A percentile compares a stretch with the other conserved stretches of the same genome.
These are phyloP conservation scores for Nicotiana tabacum DNA, from an alignment of 257 asterid species.

Conservation along the genomic window DNA sequence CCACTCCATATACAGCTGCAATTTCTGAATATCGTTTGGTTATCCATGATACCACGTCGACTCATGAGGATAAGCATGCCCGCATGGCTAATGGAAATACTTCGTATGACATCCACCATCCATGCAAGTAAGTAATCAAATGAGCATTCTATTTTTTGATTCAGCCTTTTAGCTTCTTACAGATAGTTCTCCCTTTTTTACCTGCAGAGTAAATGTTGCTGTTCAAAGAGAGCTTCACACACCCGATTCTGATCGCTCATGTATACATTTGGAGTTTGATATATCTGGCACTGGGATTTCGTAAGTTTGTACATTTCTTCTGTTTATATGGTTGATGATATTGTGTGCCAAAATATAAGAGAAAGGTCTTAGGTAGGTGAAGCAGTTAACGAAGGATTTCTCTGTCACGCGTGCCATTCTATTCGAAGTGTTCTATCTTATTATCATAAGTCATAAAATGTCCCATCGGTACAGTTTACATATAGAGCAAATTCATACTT, in stretches of 20 bases:
- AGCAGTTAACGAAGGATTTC: background rate
- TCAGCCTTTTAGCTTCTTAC: conserved; percentile 13
- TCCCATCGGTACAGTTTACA: background rate
- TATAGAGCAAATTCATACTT: background rate
- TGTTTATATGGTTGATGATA: background rate
- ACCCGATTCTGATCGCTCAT: conserved; percentile 72
- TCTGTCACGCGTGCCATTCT: background rate
- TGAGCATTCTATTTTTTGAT: conserved; percentile 1
- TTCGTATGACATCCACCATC: conserved; percentile 65
- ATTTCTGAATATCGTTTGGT: conserved; percentile 56
- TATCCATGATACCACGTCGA: conserved; percentile 38
- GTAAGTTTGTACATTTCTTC: conserved; percentile 33
- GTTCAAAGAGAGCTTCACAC: conserved; percentile 71
- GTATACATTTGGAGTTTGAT: conserved; percentile 76
- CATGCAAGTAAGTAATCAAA: conserved; percentile 50
- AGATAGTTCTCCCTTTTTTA: conserved; percentile 17
- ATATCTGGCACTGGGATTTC: conserved; percentile 47
- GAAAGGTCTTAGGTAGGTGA: background rate
- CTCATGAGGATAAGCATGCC: conserved; percentile 33
- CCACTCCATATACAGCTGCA: conserved; percentile 71
- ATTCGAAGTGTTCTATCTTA: background rate
- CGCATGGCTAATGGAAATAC: conserved; percentile 49
- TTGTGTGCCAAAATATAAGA: background rate
- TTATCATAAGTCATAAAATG: background rate
- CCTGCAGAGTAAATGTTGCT: conserved; percentile 64